Percentiles rank a stretch among this genome's conserved stretches.
phyloP scores from a whole-genome alignment of 2,329 filamentous ascomycete genomes.

The Geosmithia putterillii region DNA sequence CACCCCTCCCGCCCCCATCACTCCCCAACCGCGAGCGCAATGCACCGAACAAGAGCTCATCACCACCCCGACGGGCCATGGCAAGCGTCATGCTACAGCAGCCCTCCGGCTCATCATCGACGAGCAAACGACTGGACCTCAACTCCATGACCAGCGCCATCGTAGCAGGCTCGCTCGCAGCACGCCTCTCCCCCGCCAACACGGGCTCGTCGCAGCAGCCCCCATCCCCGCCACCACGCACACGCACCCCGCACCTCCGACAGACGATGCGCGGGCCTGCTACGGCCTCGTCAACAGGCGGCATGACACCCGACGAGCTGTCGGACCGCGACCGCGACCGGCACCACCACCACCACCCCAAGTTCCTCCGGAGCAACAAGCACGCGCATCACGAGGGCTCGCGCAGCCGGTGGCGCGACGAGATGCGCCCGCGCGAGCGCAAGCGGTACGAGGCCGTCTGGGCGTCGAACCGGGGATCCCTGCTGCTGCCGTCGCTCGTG shows the following conservation, averaged over 20 bases:
- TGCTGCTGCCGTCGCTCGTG: conserved; percentile 18
- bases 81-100: conserved; percentile 7
- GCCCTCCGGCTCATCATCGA: conserved; percentile 20
- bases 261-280: conserved; percentile 43
- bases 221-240: conserved; percentile 25
- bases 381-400: conserved; percentile 69
- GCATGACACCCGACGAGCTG: conserved; percentile 19
- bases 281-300: conserved; percentile 33
- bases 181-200: conserved; percentile 33
- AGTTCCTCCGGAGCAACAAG: conserved; percentile 37
- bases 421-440: conserved; percentile 59
- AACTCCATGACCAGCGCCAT: conserved; percentile 62
- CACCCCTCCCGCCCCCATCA: conserved; percentile 2
- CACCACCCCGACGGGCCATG: neutral
- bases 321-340: neutral
- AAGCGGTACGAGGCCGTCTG: conserved; percentile 75
- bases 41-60: neutral
- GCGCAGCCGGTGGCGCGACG: conserved; percentile 64
- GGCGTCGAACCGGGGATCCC: conserved; percentile 64
- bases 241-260: conserved; percentile 42
- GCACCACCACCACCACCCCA: conserved; percentile 26
- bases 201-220: conserved; percentile 19
- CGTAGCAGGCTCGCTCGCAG: conserved; percentile 61
- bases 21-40: neutral
- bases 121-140: conserved; percentile 23